A percentile compares a stretch with the other conserved stretches of the same genome.
phyloP scores from a whole-genome alignment of 192 early-diverging fungal species.

The Entomortierella lignicola region DNA sequence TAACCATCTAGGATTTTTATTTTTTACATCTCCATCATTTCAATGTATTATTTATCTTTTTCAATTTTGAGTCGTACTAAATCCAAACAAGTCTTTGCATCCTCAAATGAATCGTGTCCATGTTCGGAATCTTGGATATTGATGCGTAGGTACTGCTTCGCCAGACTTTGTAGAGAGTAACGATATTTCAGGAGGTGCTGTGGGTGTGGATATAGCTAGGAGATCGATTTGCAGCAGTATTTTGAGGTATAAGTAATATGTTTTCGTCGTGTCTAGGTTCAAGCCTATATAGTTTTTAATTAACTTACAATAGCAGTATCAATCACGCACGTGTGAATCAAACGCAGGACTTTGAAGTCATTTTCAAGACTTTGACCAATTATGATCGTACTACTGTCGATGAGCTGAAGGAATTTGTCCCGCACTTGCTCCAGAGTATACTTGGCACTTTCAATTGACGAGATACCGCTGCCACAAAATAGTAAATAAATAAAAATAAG shows the following conservation, averaged over 20 bases:
- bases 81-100: conserved; percentile 69
- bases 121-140: conserved; percentile 64
- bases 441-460: conserved; percentile 57
- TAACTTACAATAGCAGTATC: conserved; percentile 56
- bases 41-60: conserved; percentile 17
- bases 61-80: conserved; percentile 57
- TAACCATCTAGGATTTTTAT: no score
- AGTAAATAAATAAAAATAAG: not conserved
- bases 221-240: not conserved
- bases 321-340: conserved; percentile 54
- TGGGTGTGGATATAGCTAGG: conserved; percentile 66
- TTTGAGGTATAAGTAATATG: no score
- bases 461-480: conserved; percentile 69
- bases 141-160: conserved; percentile 60
- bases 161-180: conserved; percentile 61
- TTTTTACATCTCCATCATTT: no score
- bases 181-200: conserved; percentile 55
- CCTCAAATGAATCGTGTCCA: conserved; percentile 74
- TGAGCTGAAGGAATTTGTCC: conserved; percentile 48
- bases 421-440: conserved; percentile 60
- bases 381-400: conserved; percentile 66
- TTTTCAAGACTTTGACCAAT: conserved; percentile 70
- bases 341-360: conserved; percentile 38
- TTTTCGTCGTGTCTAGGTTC: no score
- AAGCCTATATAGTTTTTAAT: no score